Base-by-base conservation (phyloP, 2,329 filamentous ascomycete genomes). In the Neurospora sp. region DNA sequence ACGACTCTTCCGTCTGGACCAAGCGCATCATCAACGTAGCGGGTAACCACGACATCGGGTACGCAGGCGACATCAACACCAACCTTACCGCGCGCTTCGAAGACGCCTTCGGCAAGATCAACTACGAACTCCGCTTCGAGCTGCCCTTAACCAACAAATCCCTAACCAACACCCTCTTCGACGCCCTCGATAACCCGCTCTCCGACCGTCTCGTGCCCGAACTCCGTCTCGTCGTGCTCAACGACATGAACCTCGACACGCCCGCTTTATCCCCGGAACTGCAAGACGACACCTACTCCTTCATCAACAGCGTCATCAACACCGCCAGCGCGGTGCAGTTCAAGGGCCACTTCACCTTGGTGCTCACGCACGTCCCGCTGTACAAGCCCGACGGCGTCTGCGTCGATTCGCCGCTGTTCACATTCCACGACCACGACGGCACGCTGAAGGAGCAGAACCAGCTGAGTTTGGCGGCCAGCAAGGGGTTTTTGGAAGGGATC, bases 1-100 rank as follows among this genome's bases (percentile, higher is more conserved):
- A 82, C 66, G 83, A 87, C 70, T 79, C 81, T 6, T 80, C 82
- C 6, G 79, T 80, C 2, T 98, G 96, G 96, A 80, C 84, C n/a
- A 85, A 83, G 52, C 87, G 91, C 69, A 85, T 97, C 73, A 93
- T 99, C 78, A 96, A 97, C 74, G 88, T 98, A 36, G 93, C 89
- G 0, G 96, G 96, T 1, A 99, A 99, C 77, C 96, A 99, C 78
- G 96, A 99, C 79, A 90, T 99, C 76, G 96, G 96, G 40, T 99
- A 99, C 78, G 93, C 94, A 0, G 96, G 96, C 3, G 96, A 99
- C 79, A 85, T 98, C 72, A 93, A 91, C 52, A 81, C 85, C n/a
- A 84, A 88, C 72, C 88, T 93, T 3, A 84, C 97, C 69, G 83
- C 87, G 37, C 87, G 96, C 1, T 99, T 98, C 77, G 93, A 97